Evolutionary conservation across 2,329 filamentous ascomycete genomes (phyloP).

Genomic region (Diaporthe longicolla): DNA sequence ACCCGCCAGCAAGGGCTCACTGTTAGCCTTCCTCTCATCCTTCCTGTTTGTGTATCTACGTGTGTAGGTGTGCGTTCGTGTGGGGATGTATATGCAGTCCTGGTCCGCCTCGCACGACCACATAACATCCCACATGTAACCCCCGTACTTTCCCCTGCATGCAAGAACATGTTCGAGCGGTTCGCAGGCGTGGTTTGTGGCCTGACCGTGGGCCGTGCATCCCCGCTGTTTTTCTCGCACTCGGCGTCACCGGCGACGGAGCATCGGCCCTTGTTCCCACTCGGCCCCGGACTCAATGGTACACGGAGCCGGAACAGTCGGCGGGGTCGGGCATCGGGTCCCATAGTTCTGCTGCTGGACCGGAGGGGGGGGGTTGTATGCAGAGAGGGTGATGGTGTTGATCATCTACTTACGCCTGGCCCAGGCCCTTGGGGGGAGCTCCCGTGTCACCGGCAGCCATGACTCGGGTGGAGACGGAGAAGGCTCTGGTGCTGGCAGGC

Average conservation of each 20-base stretch:
- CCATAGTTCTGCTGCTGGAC: neutral
- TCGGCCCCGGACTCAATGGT: slow-evolving; percentile 7
- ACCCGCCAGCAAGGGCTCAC: neutral
- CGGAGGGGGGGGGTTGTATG: neutral
- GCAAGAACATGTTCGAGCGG: neutral
- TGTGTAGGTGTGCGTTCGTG: neutral
- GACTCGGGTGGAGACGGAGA: slow-evolving; percentile 73
- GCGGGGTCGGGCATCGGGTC: slow-evolving; percentile 1
- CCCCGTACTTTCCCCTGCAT: neutral
- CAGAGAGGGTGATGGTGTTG: neutral
- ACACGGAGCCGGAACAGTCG: neutral
- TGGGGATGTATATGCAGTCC: neutral
- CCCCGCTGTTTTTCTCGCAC: slow-evolving; percentile 28
- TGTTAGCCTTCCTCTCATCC: slow-evolving; percentile 3
- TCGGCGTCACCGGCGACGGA: slow-evolving; percentile 22
- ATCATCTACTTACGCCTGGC: slow-evolving; percentile 62
- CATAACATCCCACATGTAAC: neutral
- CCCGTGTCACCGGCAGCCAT: slow-evolving; percentile 82
- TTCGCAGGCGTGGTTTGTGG: slow-evolving; percentile 23
- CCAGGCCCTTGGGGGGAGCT: slow-evolving; percentile 67
- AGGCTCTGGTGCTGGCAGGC: slow-evolving; percentile 68
- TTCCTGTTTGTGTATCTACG: neutral
- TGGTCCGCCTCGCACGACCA: neutral
- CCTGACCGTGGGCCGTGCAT: slow-evolving; percentile 20
- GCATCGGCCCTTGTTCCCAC: slow-evolving; percentile 22